Percentiles rank a stretch among this genome's conserved stretches.
These are phyloP conservation scores for Coemansia sp. DNA, from an alignment of 192 early-diverging fungal species.

Conservation along the genomic window DNA sequence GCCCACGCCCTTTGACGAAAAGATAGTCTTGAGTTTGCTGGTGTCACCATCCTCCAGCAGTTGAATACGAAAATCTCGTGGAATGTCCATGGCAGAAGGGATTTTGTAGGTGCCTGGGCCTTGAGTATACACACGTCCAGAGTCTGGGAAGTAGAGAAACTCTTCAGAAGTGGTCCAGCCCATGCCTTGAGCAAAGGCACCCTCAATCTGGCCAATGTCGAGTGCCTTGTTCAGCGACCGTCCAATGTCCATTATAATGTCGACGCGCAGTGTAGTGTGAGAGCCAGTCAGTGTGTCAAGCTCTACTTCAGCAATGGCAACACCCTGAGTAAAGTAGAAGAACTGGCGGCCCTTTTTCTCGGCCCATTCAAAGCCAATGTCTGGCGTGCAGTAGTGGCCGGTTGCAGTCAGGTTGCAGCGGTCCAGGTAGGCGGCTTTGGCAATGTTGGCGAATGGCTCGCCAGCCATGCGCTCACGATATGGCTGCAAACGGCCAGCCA, in stretches of 20 bases:
- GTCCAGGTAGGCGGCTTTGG: conserved; percentile 67
- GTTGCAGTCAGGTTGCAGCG: conserved; percentile 73
- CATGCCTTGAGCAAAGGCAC: conserved; percentile 78
- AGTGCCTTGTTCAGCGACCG: conserved; percentile 79
- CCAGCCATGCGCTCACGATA: conserved; percentile 58
- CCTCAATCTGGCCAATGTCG: conserved; percentile 88
- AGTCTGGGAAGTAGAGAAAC: conserved; percentile 64
- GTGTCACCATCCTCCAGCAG: conserved; percentile 57
- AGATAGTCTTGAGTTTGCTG: conserved; percentile 64
- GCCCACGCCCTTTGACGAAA: conserved; percentile 79
- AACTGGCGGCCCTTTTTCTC: conserved; percentile 65
- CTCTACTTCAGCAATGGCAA: conserved; percentile 78
- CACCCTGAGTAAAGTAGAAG: conserved; percentile 83
- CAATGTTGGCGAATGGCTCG: conserved; percentile 52
- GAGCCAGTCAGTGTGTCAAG: conserved; percentile 79
- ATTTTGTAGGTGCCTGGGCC: conserved; percentile 89
- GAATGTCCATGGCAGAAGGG: conserved; percentile 77
- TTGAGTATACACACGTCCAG: conserved; percentile 70
- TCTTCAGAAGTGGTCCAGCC: conserved; percentile 86
- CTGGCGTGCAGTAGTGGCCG: conserved; percentile 83
- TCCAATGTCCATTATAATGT: conserved; percentile 85
- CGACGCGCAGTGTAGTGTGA: conserved; percentile 66
- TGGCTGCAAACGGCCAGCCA: conserved; percentile 67
- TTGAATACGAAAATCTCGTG: conserved; percentile 71
- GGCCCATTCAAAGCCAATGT: conserved; percentile 70